Evolutionary conservation across 345 rosid species (phyloP).

Genomic region (Conringia planisiliqua): DNA sequence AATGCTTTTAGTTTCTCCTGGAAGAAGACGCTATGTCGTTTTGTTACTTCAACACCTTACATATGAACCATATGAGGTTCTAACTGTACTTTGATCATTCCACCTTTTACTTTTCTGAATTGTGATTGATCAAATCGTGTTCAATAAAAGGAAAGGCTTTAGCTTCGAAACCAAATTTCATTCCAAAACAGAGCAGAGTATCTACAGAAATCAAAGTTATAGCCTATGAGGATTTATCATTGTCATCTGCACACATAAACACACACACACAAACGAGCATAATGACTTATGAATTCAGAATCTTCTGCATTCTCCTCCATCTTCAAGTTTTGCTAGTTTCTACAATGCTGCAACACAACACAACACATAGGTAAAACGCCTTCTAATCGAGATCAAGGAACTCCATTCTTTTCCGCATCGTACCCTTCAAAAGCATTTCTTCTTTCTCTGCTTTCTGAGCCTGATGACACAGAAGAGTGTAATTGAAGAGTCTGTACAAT

Average conservation of each 20-base stretch:
- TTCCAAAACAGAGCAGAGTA: neutral
- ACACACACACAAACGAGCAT: neutral
- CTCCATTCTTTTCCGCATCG: slow-evolving; percentile 65
- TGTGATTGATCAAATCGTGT: neutral
- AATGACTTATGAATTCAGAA: neutral
- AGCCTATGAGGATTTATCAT: neutral
- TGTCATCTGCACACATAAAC: neutral
- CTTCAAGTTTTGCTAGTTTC: neutral
- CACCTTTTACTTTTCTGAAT: neutral
- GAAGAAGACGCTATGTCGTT: neutral
- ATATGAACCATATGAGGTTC: neutral
- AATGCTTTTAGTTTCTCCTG: neutral
- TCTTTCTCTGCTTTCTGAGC: slow-evolving; percentile 67
- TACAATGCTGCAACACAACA: slow-evolving; percentile 3
- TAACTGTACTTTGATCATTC: neutral
- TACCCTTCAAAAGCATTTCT: slow-evolving; percentile 50
- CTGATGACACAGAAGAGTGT: slow-evolving; percentile 30
- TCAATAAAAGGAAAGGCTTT: neutral
- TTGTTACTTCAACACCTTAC: slow-evolving; percentile 1
- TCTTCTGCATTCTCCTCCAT: neutral
- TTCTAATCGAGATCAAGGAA: slow-evolving; percentile 59
- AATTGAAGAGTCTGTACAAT: neutral
- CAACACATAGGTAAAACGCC: neutral
- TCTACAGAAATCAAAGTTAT: neutral
- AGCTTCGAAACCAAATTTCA: neutral